Evolutionary conservation across 345 rosid genomes (phyloP), one percentile per base, ranked within the genome.

Genomic region (Aquilaria sinensis): DNA sequence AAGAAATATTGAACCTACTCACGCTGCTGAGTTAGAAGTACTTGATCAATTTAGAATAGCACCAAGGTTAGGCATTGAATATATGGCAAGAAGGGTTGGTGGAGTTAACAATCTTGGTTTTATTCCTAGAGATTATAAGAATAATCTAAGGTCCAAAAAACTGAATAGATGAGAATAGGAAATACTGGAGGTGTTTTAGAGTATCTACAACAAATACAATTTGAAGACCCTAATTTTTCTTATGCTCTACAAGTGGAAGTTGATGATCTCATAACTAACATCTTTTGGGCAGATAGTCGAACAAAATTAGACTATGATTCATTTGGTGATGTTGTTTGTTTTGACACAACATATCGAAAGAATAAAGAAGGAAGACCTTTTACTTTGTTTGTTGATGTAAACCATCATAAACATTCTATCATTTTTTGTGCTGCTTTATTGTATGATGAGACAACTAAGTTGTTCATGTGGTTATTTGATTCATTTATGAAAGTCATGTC

Each of bases 401-500:
- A 52, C 31, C 65, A 61, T 32, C 37, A 37, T 6, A 63, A 15
- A 16, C 15, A 52, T 10, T 11, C 57, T 31, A n/a, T 52, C 10
- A 30, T 54, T 16, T 54, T 54, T 54, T 31, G 57, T 23, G 33
- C 11, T 23, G 10, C 57, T 15, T 32, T 63, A 43, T 29, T 63
- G 2, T 63, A 51, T 63, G 59, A 37, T 37, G 58, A 63, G 53
- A 63, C 58, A 2, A 16, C 15, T 14, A 14, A 14, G 33, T 52
- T 32, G 3, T 63, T 63, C 46, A 33, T 31, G 58, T 56, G 43
- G 58, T 56, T 56, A 14, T 56, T 56, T 31, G 45, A 32, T 14
- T 9, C 51, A 6, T 63, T 63, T 53, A 9, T 63, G 9, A 7
- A 29, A 5, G 67, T 13, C 43, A 53, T 63, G 67, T n/a, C 49